A percentile compares a stretch with the other conserved stretches of the same genome.
phyloP scores from a whole-genome alignment of 2,329 filamentous ascomycete species.

The Akanthomyces lecanii region DNA sequence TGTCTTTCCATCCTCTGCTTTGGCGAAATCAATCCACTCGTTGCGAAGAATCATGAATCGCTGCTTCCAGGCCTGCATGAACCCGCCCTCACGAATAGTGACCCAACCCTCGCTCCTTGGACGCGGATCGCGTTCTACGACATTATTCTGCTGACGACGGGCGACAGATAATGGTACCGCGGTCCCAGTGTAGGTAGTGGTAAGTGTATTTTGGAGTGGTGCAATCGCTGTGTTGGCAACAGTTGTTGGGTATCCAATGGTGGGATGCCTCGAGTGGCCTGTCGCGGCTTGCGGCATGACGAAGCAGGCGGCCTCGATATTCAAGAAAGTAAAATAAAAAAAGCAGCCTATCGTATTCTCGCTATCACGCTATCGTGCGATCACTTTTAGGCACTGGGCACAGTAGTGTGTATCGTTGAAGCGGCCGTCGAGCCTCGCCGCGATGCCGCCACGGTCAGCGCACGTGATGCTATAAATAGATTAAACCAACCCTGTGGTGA shows the following conservation, averaged over 20 bases:
- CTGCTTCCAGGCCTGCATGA: constrained; percentile 75
- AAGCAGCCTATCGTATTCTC: too few species aligned
- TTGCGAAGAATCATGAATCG: constrained; percentile 81
- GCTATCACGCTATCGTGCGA: background rate
- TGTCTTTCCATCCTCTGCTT: constrained; percentile 75
- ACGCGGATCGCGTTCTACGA: constrained; percentile 54
- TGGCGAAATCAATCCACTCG: constrained; percentile 82
- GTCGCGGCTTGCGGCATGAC: constrained; percentile 4
- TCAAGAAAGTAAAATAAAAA: background rate
- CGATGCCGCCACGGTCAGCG: background rate
- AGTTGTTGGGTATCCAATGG: constrained; percentile 11
- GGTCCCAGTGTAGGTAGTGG: constrained; percentile 60
- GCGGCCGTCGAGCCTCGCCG: background rate
- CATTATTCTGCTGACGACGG: constrained; percentile 48
- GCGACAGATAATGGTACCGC: constrained; percentile 61
- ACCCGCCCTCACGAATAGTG: constrained; percentile 76
- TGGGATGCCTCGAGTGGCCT: background rate
- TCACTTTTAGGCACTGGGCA: background rate
- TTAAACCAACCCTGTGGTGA: background rate
- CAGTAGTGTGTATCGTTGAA: background rate
- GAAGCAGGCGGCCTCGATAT: background rate
- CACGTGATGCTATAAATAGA: constrained; percentile 7
- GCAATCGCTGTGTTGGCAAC: constrained; percentile 64
- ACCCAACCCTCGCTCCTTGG: constrained; percentile 71
- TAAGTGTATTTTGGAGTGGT: constrained; percentile 54